Conservation (phyloP, 2,329 filamentous ascomycete species). For the Bipolaris sorokiniana region DNA sequence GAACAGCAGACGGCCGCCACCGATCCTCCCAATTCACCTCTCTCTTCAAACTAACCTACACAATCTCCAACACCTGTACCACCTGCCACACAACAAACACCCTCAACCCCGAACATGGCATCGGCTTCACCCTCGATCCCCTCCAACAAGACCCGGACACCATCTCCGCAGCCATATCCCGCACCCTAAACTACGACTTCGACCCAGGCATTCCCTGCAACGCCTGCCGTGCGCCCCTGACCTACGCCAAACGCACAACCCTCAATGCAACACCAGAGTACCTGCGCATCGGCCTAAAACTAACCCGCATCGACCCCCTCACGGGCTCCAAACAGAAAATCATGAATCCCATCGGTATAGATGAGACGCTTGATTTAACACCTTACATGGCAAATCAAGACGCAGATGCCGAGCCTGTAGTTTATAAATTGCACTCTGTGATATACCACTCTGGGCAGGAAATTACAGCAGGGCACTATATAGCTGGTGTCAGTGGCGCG, state of each 20-base stretch:
- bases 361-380: background rate
- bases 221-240: background rate
- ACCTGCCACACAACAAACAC: background rate
- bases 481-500: too few relatives aligned
- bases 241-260: background rate
- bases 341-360: background rate
- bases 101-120: background rate
- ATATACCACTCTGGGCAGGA: too few relatives aligned
- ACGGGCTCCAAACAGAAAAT: background rate
- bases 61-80: background rate
- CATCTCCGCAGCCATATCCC: background rate
- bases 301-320: background rate
- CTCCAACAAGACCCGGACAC: background rate
- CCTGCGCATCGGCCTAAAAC: background rate
- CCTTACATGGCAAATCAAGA: background rate
- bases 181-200: background rate
- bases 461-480: too few relatives aligned
- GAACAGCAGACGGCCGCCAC: background rate
- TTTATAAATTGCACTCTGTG: too few relatives aligned
- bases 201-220: background rate
- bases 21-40: background rate
- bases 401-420: background rate
- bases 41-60: background rate
- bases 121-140: background rate
- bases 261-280: conserved; percentile 1